Percentiles rank a stretch among this genome's conserved stretches.
Evolutionary conservation across 768 basidiomycete species (phyloP).

Genomic region (Peribolospora kevripleyi): DNA sequence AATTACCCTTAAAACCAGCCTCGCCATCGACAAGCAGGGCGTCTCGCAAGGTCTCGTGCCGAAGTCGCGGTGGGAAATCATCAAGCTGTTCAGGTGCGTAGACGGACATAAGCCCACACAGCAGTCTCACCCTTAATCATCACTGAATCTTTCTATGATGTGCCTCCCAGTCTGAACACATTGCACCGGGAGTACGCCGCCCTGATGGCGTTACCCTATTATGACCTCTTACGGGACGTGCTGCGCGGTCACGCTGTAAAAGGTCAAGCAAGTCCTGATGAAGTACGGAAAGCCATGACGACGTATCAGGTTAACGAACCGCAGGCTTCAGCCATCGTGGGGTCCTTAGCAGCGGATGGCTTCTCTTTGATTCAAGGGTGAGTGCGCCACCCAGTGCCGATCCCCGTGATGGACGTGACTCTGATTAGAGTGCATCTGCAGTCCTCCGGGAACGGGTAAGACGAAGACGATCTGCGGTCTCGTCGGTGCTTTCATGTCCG

Average conservation of each 20-base stretch:
- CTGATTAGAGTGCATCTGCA: slow-evolving; percentile 16
- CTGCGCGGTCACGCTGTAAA: slow-evolving; percentile 36
- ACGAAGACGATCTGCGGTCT: slow-evolving; percentile 92
- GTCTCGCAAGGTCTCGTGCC: slow-evolving; percentile 39
- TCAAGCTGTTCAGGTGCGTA: slow-evolving; percentile 58
- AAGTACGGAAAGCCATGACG: slow-evolving; percentile 41
- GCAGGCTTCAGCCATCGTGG: slow-evolving; percentile 68
- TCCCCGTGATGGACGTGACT: neutral
- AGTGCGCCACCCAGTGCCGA: slow-evolving; percentile 5
- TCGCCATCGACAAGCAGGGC: slow-evolving; percentile 13
- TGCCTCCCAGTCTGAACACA: slow-evolving; percentile 48
- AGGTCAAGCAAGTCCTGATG: slow-evolving; percentile 26
- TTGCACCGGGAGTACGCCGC: slow-evolving; percentile 79
- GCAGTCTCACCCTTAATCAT: slow-evolving; percentile 4
- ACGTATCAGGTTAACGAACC: slow-evolving; percentile 66
- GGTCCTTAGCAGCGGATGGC: slow-evolving; percentile 37
- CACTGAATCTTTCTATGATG: neutral
- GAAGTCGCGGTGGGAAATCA: slow-evolving; percentile 43
- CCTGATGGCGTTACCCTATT: slow-evolving; percentile 54
- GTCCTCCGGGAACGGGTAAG: slow-evolving; percentile 95
- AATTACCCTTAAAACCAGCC: slow-evolving; percentile 35
- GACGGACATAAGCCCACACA: neutral
- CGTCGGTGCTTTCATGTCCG: slow-evolving; percentile 46
- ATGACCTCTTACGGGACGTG: slow-evolving; percentile 48
- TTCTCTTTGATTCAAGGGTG: slow-evolving; percentile 92